Base-by-base conservation (phyloP, 176 grass and related monocot species). In the Hsuehochloa calcarea region DNA sequence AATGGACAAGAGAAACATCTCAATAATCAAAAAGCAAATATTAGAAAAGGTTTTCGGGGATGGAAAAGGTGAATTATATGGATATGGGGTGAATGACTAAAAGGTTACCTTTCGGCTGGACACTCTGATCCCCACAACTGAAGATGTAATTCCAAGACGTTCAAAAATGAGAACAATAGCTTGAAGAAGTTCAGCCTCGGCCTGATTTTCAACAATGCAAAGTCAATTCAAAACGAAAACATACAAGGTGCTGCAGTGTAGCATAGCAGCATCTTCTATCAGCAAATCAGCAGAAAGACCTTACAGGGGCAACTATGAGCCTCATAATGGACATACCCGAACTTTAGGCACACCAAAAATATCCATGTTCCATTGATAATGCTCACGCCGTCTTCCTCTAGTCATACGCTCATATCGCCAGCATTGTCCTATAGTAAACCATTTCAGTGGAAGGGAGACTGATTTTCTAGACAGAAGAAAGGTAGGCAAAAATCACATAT, bases 371-470 rank as follows among this genome's bases (percentile, higher is more conserved):
- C n/a, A n/a, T n/a, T n/a, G n/a, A n/a, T n/a, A n/a, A n/a, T n/a
- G n/a, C n/a, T n/a, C n/a, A n/a, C n/a, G n/a, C n/a, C n/a, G n/a
- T n/a, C n/a, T n/a, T n/a, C n/a, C n/a, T n/a, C n/a, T n/a, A n/a
- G n/a, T n/a, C n/a, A n/a, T n/a, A n/a, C n/a, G n/a, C n/a, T n/a
- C n/a, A n/a, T n/a, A n/a, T n/a, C n/a, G n/a, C n/a, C n/a, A n/a
- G 70, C 95, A 97, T 31, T 97, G 95, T 80, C 95, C 95, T 88
- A 97, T 97, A 65, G 95, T 93, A 87, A 94, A 97, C 95, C 95
- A 97, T 87, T 94, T 97, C 82, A 97, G 87, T 72, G 92, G 95
- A 86, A 97, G 88, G 61, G 95, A 94, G 78, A 91, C 78, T 66
- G 95, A 97, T 83, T 97, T 94, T 87, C 95, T 92, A 90, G 70